Evolutionary conservation across 1,284 basidiomycete species (phyloP), one percentile per base, ranked within the genome.

Genomic region (Pyrrhoderma noxium): DNA sequence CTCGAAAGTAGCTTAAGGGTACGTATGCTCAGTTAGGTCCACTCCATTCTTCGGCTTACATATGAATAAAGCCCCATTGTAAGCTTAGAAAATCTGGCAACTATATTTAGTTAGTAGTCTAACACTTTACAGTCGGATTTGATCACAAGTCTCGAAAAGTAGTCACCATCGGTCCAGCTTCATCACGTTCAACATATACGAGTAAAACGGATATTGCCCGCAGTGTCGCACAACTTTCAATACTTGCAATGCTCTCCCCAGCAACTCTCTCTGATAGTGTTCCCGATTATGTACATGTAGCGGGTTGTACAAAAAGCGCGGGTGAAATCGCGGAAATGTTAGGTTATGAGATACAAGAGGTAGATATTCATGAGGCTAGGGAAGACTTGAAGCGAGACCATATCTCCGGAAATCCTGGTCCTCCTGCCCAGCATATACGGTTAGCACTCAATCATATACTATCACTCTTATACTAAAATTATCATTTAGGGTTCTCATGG

Each of bases 41-140:
- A n/a, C n/a, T n/a, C n/a, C n/a, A n/a, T n/a, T n/a, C n/a, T n/a
- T n/a, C n/a, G n/a, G n/a, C n/a, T n/a, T n/a, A n/a, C n/a, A n/a
- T n/a, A n/a, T n/a, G n/a, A n/a, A n/a, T n/a, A n/a, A n/a, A n/a
- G n/a, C n/a, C n/a, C n/a, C n/a, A n/a, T n/a, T n/a, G n/a, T n/a
- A n/a, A n/a, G n/a, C n/a, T n/a, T n/a, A n/a, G n/a, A n/a, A n/a
- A n/a, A n/a, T n/a, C n/a, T n/a, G n/a, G n/a, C n/a, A n/a, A n/a
- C n/a, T n/a, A n/a, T n/a, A n/a, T n/a, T n/a, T n/a, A n/a, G n/a
- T n/a, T n/a, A n/a, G n/a, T n/a, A n/a, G n/a, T n/a, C n/a, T n/a
- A n/a, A n/a, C n/a, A n/a, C n/a, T 31, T 23, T 36, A n/a, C 25
- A 65, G 63, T 62, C 45, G 64, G 64, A 14, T 57, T 62, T 48